Conservation (phyloP, 495 filamentous ascomycete species). For the Penicillium cataractarum region DNA sequence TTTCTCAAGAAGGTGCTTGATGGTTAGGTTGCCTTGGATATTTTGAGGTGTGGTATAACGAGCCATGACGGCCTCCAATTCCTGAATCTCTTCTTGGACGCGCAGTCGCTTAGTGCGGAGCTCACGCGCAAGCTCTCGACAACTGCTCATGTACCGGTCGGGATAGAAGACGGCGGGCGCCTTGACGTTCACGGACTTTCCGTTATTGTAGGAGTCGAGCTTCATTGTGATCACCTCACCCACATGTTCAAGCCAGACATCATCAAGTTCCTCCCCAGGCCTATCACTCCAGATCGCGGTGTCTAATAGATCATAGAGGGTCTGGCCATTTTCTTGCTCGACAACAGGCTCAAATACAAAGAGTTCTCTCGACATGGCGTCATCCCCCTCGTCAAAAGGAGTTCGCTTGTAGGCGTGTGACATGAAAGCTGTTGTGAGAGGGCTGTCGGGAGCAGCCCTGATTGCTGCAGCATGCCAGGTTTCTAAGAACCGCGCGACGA, state of each 20-base stretch:
- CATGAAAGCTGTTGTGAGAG: slow-evolving; percentile 42
- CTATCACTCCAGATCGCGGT: slow-evolving; percentile 63
- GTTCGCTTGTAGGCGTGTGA: slow-evolving; percentile 44
- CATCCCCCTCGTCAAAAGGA: slow-evolving; percentile 35
- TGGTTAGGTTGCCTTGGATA: slow-evolving; percentile 27
- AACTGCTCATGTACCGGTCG: slow-evolving; percentile 73
- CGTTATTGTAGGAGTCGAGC: slow-evolving; percentile 50
- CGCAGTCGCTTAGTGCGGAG: slow-evolving; percentile 46
- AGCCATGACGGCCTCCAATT: slow-evolving; percentile 41
- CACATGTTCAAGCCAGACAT: slow-evolving; percentile 57
- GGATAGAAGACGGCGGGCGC: slow-evolving; percentile 74
- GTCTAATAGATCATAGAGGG: slow-evolving; percentile 77
- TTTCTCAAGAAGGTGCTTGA: slow-evolving; percentile 41
- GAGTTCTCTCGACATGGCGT: slow-evolving; percentile 44
- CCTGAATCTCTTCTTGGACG: slow-evolving; percentile 43
- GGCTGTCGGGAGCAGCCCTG: slow-evolving; percentile 43
- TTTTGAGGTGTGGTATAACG: slow-evolving; percentile 36
- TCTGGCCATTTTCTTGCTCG: slow-evolving; percentile 49
- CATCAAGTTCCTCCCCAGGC: slow-evolving; percentile 53
- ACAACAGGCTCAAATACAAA: slow-evolving; percentile 43
- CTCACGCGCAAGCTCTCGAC: slow-evolving; percentile 56
- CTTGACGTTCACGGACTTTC: slow-evolving; percentile 59
- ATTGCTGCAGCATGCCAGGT: slow-evolving; percentile 49
- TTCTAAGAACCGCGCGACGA: slow-evolving; percentile 41
- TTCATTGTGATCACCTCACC: slow-evolving; percentile 71